phyloP scores from a whole-genome alignment of 2,329 filamentous ascomycete genomes.

The Magnaporthiopsis poae region DNA sequence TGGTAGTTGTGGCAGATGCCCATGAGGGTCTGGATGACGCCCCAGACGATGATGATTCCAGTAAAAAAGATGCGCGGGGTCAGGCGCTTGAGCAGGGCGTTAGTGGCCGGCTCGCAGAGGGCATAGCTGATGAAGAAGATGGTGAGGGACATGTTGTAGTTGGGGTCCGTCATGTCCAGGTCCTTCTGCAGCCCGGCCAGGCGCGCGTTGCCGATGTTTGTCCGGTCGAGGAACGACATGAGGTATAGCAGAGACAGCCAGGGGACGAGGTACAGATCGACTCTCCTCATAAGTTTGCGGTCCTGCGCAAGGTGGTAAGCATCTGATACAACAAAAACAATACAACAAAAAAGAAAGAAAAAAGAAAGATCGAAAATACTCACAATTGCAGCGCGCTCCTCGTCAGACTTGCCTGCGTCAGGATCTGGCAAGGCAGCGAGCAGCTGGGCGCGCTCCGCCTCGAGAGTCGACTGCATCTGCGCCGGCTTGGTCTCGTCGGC shows the following conservation, averaged over 20 bases:
- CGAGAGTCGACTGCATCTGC: background rate
- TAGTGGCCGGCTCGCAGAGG: constrained; percentile 30
- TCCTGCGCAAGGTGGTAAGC: background rate
- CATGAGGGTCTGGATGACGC: constrained; percentile 35
- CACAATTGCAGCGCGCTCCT: constrained; percentile 7
- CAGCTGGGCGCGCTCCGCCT: constrained; percentile 5
- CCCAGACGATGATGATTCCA: constrained; percentile 33
- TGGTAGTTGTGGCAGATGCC: constrained; percentile 32
- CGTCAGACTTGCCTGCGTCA: constrained; percentile 6
- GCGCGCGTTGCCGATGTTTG: constrained; percentile 15
- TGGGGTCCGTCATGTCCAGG: constrained; percentile 9
- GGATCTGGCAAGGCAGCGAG: constrained; percentile 6
- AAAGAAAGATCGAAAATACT: background rate
- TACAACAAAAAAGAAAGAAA: no score
- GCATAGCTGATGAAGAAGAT: constrained; percentile 14
- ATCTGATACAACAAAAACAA: no score
- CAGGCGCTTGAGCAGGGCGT: constrained; percentile 30
- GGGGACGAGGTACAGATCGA: constrained; percentile 11
- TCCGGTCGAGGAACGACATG: constrained; percentile 13
- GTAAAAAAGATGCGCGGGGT: constrained; percentile 28
- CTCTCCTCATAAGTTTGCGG: constrained; percentile 10
- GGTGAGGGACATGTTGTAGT: constrained; percentile 15
- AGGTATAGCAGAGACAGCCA: constrained; percentile 12
- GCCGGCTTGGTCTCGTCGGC: background rate
- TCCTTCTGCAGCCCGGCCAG: constrained; percentile 11